A percentile compares a stretch with the other conserved stretches of the same genome.
Conservation (phyloP, 2,329 filamentous ascomycete genomes). For the Fonsecaea erecta region DNA sequence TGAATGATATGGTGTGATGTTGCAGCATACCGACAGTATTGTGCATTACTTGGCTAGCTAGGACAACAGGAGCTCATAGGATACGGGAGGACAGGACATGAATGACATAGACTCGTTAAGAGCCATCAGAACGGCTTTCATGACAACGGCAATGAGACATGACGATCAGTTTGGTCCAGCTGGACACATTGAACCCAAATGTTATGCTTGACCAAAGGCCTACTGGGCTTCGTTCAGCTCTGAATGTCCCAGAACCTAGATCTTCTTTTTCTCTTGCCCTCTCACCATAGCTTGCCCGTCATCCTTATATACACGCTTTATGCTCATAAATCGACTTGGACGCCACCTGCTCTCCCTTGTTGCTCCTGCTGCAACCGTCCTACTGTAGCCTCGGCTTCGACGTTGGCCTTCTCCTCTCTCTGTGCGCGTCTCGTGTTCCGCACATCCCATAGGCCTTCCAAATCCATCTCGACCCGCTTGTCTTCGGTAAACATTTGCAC, state of each 20-base stretch:
- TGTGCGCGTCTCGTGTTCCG: conserved; percentile 29
- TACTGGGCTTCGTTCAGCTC: neutral
- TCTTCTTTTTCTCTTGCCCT: neutral
- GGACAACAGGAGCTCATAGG: neutral
- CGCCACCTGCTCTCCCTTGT: neutral
- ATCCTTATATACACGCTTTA: neutral
- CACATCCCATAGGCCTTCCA: conserved; percentile 67
- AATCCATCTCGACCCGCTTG: conserved; percentile 68
- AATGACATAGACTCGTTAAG: neutral
- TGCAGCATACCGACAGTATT: neutral
- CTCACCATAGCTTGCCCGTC: neutral
- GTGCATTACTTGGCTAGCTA: neutral
- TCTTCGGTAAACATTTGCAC: conserved; percentile 74
- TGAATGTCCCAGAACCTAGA: neutral
- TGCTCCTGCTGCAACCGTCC: conserved; percentile 10
- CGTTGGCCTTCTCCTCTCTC: conserved; percentile 26
- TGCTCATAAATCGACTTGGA: neutral
- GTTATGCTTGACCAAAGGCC: neutral
- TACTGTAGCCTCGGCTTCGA: conserved; percentile 17
- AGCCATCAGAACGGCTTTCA: neutral
- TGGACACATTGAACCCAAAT: neutral
- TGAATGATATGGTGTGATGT: conserved; percentile 41
- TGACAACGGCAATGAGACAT: neutral
- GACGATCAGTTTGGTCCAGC: neutral
- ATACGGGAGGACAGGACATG: neutral